phyloP scores from a whole-genome alignment of 768 basidiomycete genomes.

The Rhizopogon rudus region DNA sequence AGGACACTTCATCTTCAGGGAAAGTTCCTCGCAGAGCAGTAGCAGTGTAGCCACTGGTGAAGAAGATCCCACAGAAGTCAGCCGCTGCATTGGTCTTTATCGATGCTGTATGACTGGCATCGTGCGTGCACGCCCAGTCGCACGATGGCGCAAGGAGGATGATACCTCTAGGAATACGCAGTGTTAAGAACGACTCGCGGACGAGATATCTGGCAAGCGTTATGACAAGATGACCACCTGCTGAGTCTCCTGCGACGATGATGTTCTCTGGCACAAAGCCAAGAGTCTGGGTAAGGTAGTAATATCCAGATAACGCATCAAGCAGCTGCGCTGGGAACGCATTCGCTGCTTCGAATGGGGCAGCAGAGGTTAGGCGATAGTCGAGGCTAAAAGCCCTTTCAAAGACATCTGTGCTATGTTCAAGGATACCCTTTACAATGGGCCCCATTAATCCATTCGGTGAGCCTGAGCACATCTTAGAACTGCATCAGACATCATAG shows the following conservation, averaged over 20 bases:
- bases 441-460: conserved; percentile 19
- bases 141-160: conserved; percentile 6
- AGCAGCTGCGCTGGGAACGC: conserved; percentile 51
- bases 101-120: not conserved
- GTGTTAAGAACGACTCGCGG: not conserved
- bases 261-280: conserved; percentile 39
- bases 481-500: conserved; percentile 5
- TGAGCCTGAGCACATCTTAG: conserved; percentile 21
- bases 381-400: conserved; percentile 35
- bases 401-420: conserved; percentile 8
- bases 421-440: conserved; percentile 16
- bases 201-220: conserved; percentile 34
- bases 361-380: conserved; percentile 38
- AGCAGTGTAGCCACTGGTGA: not conserved
- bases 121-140: conserved; percentile 4
- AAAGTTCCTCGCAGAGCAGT: conserved; percentile 9
- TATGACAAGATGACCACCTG: conserved; percentile 47
- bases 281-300: conserved; percentile 40
- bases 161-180: conserved; percentile 6
- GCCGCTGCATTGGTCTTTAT: not conserved
- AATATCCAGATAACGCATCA: conserved; percentile 46
- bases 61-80: not conserved
- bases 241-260: conserved; percentile 47
- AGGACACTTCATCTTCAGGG: conserved; percentile 1
- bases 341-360: conserved; percentile 23